Base-by-base conservation (phyloP, 371 early-diverging fungal genomes). In the Basidiobolus meristosporus region DNA sequence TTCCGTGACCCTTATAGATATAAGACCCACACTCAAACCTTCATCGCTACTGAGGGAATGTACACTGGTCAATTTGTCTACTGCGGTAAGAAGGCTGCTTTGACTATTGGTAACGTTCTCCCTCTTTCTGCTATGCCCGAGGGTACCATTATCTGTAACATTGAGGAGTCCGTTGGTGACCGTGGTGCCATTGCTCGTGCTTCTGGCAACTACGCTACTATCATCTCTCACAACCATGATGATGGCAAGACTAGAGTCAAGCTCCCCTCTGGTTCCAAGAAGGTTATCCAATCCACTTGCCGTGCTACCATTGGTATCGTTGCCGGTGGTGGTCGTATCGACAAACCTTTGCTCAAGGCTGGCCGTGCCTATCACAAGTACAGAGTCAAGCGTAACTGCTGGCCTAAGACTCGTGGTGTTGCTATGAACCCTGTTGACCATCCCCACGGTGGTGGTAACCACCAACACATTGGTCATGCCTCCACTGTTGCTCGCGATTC, bases 381-480 rank as follows among this genome's bases (percentile, higher is more conserved):
- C 77, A 87, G 85, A 61, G 95, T 88, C 60, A 96, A 95, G 84
- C 83, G 95, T 57, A 95, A 93, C 88, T 71, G 73, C 56, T 98
- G 96, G 93, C 98, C 99, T 60, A 86, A 81, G 68, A 97, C 97
- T 60, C 82, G 95, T 79, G 95, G 98, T 90, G 96, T 97, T 65
- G 96, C 95, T 58, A 97, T 97, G 98, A 97, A 97, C 75, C 98
- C 95, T 47, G 95, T 90, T 34, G 52, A 51, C 29, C 77, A 80
- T 64, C 70, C 76, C 44, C 84, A 82, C 56, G 88, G 89, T 68
- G 90, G 90, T 73, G 90, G 90, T 82, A 90, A 97, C 83, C 98
- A 99, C 69, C 99, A 99, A 78, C 99, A 99, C 74, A 96, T 99
- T 80, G 99, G 99, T 90, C 92, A 98, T 77, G 98, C 99, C 38